These are phyloP conservation scores for Epichloe uncinata DNA, from an alignment of 2,329 filamentous ascomycete genomes.

Conservation along the genomic window DNA sequence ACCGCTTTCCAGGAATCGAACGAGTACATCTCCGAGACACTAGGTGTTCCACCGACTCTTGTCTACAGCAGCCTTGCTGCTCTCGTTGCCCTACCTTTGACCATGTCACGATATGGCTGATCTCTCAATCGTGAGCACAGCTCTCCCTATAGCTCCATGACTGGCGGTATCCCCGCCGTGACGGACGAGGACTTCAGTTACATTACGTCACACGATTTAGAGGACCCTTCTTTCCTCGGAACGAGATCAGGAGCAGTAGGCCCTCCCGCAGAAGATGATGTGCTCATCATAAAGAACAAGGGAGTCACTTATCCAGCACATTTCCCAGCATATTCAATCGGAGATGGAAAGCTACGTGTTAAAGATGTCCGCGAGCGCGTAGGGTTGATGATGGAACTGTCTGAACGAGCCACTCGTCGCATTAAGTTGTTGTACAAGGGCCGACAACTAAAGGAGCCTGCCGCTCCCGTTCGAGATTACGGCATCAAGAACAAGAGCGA, in stretches of 20 bases:
- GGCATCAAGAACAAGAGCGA: conserved; percentile 48
- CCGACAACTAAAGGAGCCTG: conserved; percentile 51
- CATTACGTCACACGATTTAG: conserved; percentile 65
- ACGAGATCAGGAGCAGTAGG: not conserved
- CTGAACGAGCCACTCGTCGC: conserved; percentile 34
- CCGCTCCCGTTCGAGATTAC: conserved; percentile 43
- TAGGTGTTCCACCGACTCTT: conserved; percentile 34
- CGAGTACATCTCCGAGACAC: conserved; percentile 37
- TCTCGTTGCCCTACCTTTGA: conserved; percentile 34
- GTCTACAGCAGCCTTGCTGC: conserved; percentile 38
- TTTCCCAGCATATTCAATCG: conserved; percentile 64
- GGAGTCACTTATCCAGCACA: conserved; percentile 53
- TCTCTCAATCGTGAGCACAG: conserved; percentile 30
- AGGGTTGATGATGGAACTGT: conserved; percentile 50
- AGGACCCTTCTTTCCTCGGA: conserved; percentile 22
- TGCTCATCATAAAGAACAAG: conserved; percentile 57
- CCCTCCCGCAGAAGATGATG: conserved; percentile 46
- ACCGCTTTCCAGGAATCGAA: conserved; percentile 33
- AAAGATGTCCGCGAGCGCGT: conserved; percentile 54
- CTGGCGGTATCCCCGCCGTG: conserved; percentile 43
- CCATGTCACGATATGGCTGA: conserved; percentile 44
- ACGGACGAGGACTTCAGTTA: conserved; percentile 70
- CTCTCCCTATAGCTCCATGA: conserved; percentile 37
- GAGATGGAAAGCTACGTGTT: conserved; percentile 56
- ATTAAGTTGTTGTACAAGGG: conserved; percentile 66